Conservation (phyloP, 1,284 basidiomycete genomes). For the Tetrapyrgos nigripes region DNA sequence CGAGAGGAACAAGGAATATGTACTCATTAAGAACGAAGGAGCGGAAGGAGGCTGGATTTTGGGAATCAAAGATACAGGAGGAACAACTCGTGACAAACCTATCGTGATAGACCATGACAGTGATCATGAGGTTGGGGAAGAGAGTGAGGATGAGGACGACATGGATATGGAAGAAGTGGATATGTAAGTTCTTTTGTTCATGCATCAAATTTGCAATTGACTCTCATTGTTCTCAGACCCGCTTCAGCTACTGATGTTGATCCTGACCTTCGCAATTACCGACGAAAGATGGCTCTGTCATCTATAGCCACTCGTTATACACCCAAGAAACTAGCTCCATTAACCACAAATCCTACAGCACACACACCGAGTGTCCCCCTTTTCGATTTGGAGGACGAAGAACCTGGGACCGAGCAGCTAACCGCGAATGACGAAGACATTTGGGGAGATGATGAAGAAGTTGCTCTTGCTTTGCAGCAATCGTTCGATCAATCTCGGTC, state of each 20-base stretch:
- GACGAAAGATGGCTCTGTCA: constrained; percentile 68
- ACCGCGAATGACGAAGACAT: background rate
- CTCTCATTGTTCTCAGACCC: constrained; percentile 1
- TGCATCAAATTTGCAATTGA: background rate
- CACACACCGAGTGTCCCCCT: constrained; percentile 47
- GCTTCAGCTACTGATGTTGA: constrained; percentile 40
- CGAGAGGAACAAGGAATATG: constrained; percentile 93
- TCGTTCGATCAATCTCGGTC: constrained; percentile 48
- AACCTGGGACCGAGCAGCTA: constrained; percentile 15
- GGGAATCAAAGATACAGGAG: constrained; percentile 84
- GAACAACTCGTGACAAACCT: constrained; percentile 82
- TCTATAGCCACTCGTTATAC: constrained; percentile 66
- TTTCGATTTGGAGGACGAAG: constrained; percentile 57
- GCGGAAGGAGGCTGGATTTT: constrained; percentile 92
- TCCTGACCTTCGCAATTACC: constrained; percentile 72
- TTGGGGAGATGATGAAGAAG: constrained; percentile 51
- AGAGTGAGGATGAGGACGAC: constrained; percentile 50
- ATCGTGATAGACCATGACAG: constrained; percentile 80
- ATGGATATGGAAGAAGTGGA: constrained; percentile 80
- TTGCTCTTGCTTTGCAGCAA: constrained; percentile 65
- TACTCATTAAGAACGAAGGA: constrained; percentile 90
- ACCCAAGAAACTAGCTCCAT: constrained; percentile 46
- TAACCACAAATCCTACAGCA: constrained; percentile 36
- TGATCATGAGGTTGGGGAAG: constrained; percentile 37
- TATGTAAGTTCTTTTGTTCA: constrained; percentile 54